Evolutionary conservation across 169 alveolate genomes (phyloP), one percentile per base, ranked within the genome.

Genomic region (Perkinsus chesapeaki): DNA sequence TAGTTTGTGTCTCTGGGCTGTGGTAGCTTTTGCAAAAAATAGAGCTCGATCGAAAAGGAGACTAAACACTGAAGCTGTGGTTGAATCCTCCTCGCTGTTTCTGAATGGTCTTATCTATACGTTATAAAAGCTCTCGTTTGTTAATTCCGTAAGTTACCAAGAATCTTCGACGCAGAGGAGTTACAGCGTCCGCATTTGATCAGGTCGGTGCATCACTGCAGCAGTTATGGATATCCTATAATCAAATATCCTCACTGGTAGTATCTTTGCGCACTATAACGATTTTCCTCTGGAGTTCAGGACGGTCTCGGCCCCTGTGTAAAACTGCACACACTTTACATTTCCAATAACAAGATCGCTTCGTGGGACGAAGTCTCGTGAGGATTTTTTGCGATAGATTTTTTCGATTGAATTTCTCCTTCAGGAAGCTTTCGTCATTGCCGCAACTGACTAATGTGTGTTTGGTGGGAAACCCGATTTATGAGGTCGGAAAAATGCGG

Each of bases 191-290:
- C n/a, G n/a, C n/a, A n/a, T 16, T 60, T 34, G 12, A 34, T 60
- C 82, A 60, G 82, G 82, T 97, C 73, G 99, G 99, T 31, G 93
- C 95, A 91, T 96, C 98, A 1, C 94, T 97, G 39, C 95, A 96
- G 93, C 96, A 97, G 94, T 94, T 97, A 39, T 97, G 99, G 99
- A 93, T 97, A 91, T 96, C 98, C 92, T 97, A 97, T 95, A 97
- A 97, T 94, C 96, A 94, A 92, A 97, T 97, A 16, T 97, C 97
- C 92, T 96, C 96, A 93, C 93, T 97, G 43, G 99, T 60, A 60
- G 27, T 27, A 60, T 60, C 31, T 23, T 34, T 5, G 60, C 5
- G 16, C 5, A 43, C 27, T 60, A 20, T 60, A 20, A 60, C 31
- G 36, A 60, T 60, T 60, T 60, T 60, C 27, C 27, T 16, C 23